Conservation (phyloP, 164 flowering plant species). For the Cinnamomum micranthum region DNA sequence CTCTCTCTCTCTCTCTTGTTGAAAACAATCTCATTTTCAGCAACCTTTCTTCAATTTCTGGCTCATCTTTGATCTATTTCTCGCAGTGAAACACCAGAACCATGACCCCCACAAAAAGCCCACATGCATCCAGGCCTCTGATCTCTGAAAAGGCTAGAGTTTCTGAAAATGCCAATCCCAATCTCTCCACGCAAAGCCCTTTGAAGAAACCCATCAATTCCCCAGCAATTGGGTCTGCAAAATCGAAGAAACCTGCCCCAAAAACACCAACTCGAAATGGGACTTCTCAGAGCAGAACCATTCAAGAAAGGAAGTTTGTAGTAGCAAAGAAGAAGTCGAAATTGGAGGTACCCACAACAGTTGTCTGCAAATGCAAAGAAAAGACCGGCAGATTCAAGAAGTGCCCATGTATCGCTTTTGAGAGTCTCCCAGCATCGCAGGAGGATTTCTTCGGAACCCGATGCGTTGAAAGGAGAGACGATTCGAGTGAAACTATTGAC, state of each 20-base stretch:
- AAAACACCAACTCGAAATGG: constrained; percentile 24
- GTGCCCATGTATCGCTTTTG: constrained; percentile 77
- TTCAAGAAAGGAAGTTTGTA: constrained; percentile 67
- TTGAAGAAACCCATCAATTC: constrained; percentile 26
- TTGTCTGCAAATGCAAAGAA: background rate
- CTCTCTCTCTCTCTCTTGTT: background rate
- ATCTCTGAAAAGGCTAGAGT: constrained; percentile 8
- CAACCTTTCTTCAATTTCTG: constrained; percentile 1
- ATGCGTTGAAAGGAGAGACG: background rate
- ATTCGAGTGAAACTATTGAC: background rate
- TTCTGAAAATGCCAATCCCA: constrained; percentile 62
- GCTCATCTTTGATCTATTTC: constrained; percentile 22
- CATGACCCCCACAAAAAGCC: constrained; percentile 42
- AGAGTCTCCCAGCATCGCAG: constrained; percentile 74
- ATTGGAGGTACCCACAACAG: background rate
- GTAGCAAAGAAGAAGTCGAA: constrained; percentile 64
- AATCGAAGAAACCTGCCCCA: constrained; percentile 42
- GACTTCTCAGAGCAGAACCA: constrained; percentile 31
- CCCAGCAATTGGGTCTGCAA: constrained; percentile 37
- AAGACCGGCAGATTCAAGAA: constrained; percentile 22
- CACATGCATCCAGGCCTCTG: constrained; percentile 25
- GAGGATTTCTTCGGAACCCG: constrained; percentile 57
- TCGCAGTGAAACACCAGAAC: constrained; percentile 19
- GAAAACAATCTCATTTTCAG: background rate
- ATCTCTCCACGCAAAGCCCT: constrained; percentile 30